These are phyloP conservation scores for Hawksworthiomyces lignivorus DNA, from an alignment of 2,329 filamentous ascomycete genomes.

Conservation along the genomic window DNA sequence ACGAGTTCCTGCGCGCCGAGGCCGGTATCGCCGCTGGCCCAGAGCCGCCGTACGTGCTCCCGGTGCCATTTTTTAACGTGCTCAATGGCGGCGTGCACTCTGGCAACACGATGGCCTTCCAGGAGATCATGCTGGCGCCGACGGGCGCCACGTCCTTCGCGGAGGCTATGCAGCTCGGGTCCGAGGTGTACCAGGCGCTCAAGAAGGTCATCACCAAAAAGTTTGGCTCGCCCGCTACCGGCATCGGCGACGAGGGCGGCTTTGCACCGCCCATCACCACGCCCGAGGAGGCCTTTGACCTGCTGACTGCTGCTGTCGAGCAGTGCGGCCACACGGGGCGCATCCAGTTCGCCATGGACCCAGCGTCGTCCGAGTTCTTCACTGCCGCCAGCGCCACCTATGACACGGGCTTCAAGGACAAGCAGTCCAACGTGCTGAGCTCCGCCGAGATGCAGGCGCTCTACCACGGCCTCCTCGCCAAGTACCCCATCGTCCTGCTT, in stretches of 20 bases:
- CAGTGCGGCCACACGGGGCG: slow-evolving; percentile 22
- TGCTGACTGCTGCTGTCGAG: slow-evolving; percentile 21
- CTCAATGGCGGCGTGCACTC: slow-evolving; percentile 42
- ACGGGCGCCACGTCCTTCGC: slow-evolving; percentile 18
- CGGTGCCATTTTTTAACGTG: slow-evolving; percentile 52
- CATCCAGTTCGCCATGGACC: slow-evolving; percentile 32
- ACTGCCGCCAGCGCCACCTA: slow-evolving; percentile 21
- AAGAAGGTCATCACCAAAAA: slow-evolving; percentile 23
- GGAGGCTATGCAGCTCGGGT: slow-evolving; percentile 23
- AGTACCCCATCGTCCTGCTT: slow-evolving; percentile 30
- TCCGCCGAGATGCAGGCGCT: slow-evolving; percentile 21
- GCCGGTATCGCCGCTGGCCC: slow-evolving; percentile 28
- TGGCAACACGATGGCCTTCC: slow-evolving; percentile 41
- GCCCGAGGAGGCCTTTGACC: slow-evolving; percentile 26
- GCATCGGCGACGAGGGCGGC: slow-evolving; percentile 28
- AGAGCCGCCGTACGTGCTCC: slow-evolving; percentile 46
- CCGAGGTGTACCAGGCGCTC: slow-evolving; percentile 26
- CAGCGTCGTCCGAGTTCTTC: slow-evolving; percentile 32
- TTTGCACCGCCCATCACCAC: slow-evolving; percentile 28
- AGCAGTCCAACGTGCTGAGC: slow-evolving; percentile 17
- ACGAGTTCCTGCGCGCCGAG: slow-evolving; percentile 48
- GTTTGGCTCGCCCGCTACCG: slow-evolving; percentile 16
- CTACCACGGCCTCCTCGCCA: slow-evolving; percentile 24
- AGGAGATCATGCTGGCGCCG: slow-evolving; percentile 27
- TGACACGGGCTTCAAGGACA: slow-evolving; percentile 30